phyloP scores from a whole-genome alignment of 768 basidiomycete genomes.

The Jaapia argillacea region DNA sequence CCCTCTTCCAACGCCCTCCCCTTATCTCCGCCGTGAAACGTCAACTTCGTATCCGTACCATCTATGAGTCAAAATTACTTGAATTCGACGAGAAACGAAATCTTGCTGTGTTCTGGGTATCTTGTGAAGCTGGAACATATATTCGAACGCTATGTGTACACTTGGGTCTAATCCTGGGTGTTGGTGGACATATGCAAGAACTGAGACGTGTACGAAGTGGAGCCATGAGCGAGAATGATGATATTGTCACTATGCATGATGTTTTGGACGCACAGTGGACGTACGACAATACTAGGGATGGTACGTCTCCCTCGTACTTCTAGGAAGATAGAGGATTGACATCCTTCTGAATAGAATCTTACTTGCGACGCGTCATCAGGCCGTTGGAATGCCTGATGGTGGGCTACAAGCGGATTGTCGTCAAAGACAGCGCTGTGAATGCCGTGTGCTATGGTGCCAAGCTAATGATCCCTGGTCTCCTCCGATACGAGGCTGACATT shows the following conservation, averaged over 20 bases:
- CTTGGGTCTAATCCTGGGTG: conserved; percentile 86
- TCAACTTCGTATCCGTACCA: conserved; percentile 93
- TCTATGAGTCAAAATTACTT: conserved; percentile 90
- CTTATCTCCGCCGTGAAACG: conserved; percentile 99
- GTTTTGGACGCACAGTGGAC: conserved; percentile 98
- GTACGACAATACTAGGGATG: conserved; percentile 96
- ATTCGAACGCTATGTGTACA: conserved; percentile 97
- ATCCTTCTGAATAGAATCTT: conserved; percentile 59
- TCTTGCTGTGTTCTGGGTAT: conserved; percentile 96
- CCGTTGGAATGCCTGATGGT: conserved; percentile 91
- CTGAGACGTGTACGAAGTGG: conserved; percentile 89
- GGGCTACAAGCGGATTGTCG: conserved; percentile 97
- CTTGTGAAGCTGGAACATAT: conserved; percentile 96
- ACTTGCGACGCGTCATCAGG: conserved; percentile 88
- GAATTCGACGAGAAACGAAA: conserved; percentile 98
- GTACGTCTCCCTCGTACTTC: conserved; percentile 32
- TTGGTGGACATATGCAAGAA: conserved; percentile 99
- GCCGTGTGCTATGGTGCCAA: conserved; percentile 99
- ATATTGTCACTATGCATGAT: conserved; percentile 99
- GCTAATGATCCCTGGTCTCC: conserved; percentile 97
- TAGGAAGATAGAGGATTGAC: not conserved
- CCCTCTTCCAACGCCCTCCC: conserved; percentile 97
- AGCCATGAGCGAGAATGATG: conserved; percentile 95
- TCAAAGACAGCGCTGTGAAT: conserved; percentile 98
- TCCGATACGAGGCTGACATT: conserved; percentile 95